Evolutionary conservation across 768 basidiomycete genomes (phyloP), one percentile per base, ranked within the genome.

Genomic region (Pulveroboletus ravenelii): DNA sequence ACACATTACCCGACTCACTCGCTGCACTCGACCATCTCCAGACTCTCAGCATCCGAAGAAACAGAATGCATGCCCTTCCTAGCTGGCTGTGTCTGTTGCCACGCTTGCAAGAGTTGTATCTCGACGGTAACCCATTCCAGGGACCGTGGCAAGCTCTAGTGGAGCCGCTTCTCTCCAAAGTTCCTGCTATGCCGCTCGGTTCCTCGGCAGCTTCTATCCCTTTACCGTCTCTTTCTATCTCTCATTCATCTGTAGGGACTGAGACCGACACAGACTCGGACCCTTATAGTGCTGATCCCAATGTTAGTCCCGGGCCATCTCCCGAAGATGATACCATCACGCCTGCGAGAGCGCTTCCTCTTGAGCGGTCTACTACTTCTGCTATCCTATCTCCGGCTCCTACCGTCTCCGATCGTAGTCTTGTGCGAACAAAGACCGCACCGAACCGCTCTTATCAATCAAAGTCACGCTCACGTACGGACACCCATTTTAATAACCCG

Each of bases 111-210:
- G 87, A 85, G 2, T 72, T 99, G 3, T 87, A 86, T 57, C 82
- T 99, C n/a, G 95, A 98, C 55, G 87, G 85, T 15, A 99, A 99
- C 66, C 93, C 94, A 8, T 97, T 99, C 70, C 89, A 90, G 59
- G 89, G 89, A 8, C 89, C 91, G 1, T 96, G 93, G 91, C 84
- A 86, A 62, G 84, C 89, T 30, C 75, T 99, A 47, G 84, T 96
- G 23, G 88, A 87, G 50, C 92, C 93, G 1, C 74, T 97, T 42
- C 74, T 93, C 9, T 76, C 83, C 46, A 82, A 82, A 62, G 65
- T 72, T 20, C 79, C 83, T 23, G 68, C 76, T 61, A 78, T 80
- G 2, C 84, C 84, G 20, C 66, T 75, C 30, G 85, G 82, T 69
- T 83, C 80, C 13, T 83, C 82, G 17, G 84, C 82, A 3, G 85